phyloP scores from a whole-genome alignment of 768 basidiomycete genomes.

The Clitopilus passeckerianus region DNA sequence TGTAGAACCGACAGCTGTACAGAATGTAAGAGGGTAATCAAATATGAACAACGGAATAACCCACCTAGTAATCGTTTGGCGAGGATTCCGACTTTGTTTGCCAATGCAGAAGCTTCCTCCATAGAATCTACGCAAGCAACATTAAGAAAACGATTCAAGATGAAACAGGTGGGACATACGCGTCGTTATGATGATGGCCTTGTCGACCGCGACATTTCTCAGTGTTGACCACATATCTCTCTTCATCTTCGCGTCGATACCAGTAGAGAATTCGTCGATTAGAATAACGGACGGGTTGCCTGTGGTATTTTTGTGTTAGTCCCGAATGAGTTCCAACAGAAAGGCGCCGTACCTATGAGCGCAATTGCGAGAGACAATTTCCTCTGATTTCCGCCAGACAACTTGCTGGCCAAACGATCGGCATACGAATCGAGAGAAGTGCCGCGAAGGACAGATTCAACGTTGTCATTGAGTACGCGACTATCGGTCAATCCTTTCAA shows the following conservation, averaged over 20 bases:
- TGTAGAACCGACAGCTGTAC: slow-evolving; percentile 60
- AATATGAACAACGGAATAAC: slow-evolving; percentile 7
- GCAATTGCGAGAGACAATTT: slow-evolving; percentile 76
- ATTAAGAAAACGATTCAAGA: background rate
- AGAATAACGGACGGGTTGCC: slow-evolving; percentile 75
- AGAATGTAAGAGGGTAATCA: background rate
- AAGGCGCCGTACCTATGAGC: slow-evolving; percentile 44
- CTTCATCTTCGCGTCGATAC: slow-evolving; percentile 80
- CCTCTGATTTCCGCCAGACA: slow-evolving; percentile 78
- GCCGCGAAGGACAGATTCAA: slow-evolving; percentile 52
- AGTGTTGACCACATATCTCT: slow-evolving; percentile 80
- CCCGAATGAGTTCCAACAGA: background rate
- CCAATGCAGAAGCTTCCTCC: slow-evolving; percentile 79
- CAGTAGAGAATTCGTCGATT: slow-evolving; percentile 82
- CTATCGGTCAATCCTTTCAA: slow-evolving; percentile 62
- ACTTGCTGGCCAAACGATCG: slow-evolving; percentile 65
- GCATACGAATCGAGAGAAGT: slow-evolving; percentile 58
- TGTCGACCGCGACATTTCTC: slow-evolving; percentile 57
- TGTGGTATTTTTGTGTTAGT: slow-evolving; percentile 29
- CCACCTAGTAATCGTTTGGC: slow-evolving; percentile 65
- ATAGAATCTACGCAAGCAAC: slow-evolving; percentile 53
- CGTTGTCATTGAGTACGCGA: slow-evolving; percentile 42
- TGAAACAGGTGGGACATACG: slow-evolving; percentile 33
- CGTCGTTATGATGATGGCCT: slow-evolving; percentile 69
- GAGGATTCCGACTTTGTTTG: slow-evolving; percentile 72